These are phyloP conservation scores for Daphne laureola DNA, from an alignment of 441 rosid genomes.

Conservation along the genomic window DNA sequence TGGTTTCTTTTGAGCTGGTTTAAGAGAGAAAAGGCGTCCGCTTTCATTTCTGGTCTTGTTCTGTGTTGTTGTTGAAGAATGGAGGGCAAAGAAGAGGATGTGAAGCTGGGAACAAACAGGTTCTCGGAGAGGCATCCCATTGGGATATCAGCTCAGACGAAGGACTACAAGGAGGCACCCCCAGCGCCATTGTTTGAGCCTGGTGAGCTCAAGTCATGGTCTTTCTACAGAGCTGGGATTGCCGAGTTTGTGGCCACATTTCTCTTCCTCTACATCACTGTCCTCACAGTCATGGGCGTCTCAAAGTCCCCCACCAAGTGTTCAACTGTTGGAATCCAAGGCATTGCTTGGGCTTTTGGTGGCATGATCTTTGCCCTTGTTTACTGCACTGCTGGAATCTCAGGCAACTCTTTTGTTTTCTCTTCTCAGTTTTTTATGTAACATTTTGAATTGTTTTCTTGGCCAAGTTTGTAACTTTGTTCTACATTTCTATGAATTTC, in stretches of 20 bases:
- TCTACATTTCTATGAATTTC: background rate
- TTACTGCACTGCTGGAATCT: conserved; percentile 64
- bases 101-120: conserved; percentile 38
- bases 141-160: conserved; percentile 37
- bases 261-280: conserved; percentile 53
- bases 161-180: conserved; percentile 59
- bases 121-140: conserved; percentile 41
- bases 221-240: conserved; percentile 63
- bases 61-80: conserved; percentile 13
- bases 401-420: conserved; percentile 24
- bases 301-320: conserved; percentile 27
- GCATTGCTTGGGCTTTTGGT: conserved; percentile 66
- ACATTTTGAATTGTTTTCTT: background rate
- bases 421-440: background rate
- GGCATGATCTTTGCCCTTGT: conserved; percentile 75
- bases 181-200: conserved; percentile 61
- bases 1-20: background rate
- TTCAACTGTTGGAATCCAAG: conserved; percentile 50
- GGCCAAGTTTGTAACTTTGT: background rate
- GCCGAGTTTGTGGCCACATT: conserved; percentile 61
- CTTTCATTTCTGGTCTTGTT: background rate
- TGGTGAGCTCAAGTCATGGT: conserved; percentile 62
- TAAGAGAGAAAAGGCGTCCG: background rate
- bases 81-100: conserved; percentile 53
- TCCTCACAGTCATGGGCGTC: conserved; percentile 60